Conservation (phyloP, 192 early-diverging fungal species). For the Coemansia pectinata region DNA sequence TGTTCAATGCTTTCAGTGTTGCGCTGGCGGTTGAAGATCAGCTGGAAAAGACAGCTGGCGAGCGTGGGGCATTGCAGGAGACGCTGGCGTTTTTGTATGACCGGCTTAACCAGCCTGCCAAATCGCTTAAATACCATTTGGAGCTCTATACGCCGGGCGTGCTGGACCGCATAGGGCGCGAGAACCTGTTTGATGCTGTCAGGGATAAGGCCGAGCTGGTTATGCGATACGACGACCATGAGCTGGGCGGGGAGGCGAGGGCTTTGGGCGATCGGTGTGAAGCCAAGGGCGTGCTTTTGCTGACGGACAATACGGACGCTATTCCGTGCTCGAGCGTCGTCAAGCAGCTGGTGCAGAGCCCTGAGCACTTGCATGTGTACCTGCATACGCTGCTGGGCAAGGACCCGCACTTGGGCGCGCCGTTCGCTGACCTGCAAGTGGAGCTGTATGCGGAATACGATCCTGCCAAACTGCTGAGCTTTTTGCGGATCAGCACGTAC, state of each 20-base stretch:
- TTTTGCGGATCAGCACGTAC: conserved; percentile 76
- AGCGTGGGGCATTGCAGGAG: conserved; percentile 62
- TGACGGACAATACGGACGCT: conserved; percentile 83
- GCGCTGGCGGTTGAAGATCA: conserved; percentile 74
- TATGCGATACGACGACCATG: conserved; percentile 79
- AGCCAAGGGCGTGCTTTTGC: conserved; percentile 71
- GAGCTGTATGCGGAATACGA: conserved; percentile 94
- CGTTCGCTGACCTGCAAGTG: conserved; percentile 77
- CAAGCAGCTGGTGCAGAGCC: conserved; percentile 61
- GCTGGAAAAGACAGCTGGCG: conserved; percentile 35
- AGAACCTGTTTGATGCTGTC: conserved; percentile 82
- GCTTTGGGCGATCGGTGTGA: conserved; percentile 45
- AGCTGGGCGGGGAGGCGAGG: conserved; percentile 3
- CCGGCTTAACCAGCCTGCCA: conserved; percentile 69
- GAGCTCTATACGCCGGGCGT: conserved; percentile 67
- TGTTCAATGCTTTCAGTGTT: conserved; percentile 77
- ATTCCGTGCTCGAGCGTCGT: conserved; percentile 73
- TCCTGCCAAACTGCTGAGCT: conserved; percentile 72
- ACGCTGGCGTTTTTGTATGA: conserved; percentile 76
- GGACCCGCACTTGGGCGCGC: conserved; percentile 61
- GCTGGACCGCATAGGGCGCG: conserved; percentile 71
- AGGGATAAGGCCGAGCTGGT: conserved; percentile 77
- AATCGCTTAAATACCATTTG: conserved; percentile 81
- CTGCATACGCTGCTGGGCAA: conserved; percentile 81
- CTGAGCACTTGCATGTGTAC: conserved; percentile 80